These are phyloP conservation scores for Talaromyces sp. DNA, from an alignment of 2,329 filamentous ascomycete species.

Conservation along the genomic window DNA sequence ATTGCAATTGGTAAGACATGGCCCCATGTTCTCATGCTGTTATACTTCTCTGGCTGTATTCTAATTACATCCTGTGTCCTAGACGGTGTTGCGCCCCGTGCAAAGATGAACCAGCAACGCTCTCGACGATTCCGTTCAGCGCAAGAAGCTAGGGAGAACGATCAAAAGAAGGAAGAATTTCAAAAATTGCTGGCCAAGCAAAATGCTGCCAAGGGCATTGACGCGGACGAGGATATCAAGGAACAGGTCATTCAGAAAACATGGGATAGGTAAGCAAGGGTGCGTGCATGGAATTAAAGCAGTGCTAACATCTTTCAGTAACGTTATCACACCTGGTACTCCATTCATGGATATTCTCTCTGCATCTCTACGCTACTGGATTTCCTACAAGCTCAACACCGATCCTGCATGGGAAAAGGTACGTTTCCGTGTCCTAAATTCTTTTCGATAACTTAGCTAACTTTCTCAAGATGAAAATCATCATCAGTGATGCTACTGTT, in stretches of 20 bases:
- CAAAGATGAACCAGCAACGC: constrained; percentile 99
- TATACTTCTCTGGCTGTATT: background rate
- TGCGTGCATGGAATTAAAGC: background rate
- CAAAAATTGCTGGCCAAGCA: constrained; percentile 79
- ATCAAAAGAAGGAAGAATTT: constrained; percentile 84
- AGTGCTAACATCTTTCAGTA: constrained; percentile 41
- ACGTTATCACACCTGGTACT: constrained; percentile 88
- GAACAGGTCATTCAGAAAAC: constrained; percentile 72
- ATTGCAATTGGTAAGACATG: constrained; percentile 75
- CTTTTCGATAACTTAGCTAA: constrained; percentile 23
- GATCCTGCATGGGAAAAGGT: constrained; percentile 89
- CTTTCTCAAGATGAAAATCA: constrained; percentile 69
- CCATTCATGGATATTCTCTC: constrained; percentile 98
- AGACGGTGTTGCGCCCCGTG: constrained; percentile 95
- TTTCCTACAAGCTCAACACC: constrained; percentile 94
- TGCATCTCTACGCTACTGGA: constrained; percentile 88
- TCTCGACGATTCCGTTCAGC: constrained; percentile 92
- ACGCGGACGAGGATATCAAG: constrained; percentile 59
- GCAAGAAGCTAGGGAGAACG: constrained; percentile 91
- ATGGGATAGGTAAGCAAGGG: constrained; percentile 60
- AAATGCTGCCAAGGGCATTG: constrained; percentile 54
- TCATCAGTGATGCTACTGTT: constrained; percentile 97
- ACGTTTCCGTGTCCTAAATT: constrained; percentile 12
- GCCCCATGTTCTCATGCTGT: background rate
- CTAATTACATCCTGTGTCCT: constrained; percentile 32